Conservation (phyloP, 73 alveolate species). For the Effrenium voratum region DNA sequence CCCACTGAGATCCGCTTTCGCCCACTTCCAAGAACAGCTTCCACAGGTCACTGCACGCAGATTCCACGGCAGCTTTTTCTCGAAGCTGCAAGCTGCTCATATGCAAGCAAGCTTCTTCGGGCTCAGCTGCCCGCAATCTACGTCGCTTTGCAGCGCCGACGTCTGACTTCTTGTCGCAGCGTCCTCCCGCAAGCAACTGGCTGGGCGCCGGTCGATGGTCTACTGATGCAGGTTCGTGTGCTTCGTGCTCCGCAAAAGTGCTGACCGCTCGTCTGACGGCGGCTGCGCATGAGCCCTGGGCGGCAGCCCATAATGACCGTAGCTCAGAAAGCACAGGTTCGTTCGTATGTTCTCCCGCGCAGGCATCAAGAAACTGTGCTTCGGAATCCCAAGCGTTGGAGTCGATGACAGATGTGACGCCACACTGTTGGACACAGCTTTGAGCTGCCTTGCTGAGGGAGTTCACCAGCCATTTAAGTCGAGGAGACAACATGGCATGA, state of each 20-base stretch:
- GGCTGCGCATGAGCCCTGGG: constrained; percentile 28
- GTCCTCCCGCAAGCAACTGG: background rate
- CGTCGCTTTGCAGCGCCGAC: background rate
- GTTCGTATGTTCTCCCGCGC: constrained; percentile 4
- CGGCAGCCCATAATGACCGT: constrained; percentile 18
- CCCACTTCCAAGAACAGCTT: constrained; percentile 10
- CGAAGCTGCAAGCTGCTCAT: constrained; percentile 21
- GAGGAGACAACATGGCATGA: too few relatives aligned
- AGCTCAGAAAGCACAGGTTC: constrained; percentile 3
- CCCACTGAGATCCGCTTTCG: constrained; percentile 13
- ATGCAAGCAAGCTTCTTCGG: background rate
- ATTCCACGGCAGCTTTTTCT: background rate
- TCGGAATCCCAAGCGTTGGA: constrained; percentile 41
- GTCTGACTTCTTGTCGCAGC: background rate
- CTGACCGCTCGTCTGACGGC: constrained; percentile 38
- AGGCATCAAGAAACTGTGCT: constrained; percentile 8
- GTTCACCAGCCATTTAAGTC: too few relatives aligned
- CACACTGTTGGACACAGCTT: background rate
- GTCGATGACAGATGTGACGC: constrained; percentile 1
- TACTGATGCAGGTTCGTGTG: background rate
- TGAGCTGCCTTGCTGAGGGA: too few relatives aligned
- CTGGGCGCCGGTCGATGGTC: background rate
- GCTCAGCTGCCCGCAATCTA: constrained; percentile 9
- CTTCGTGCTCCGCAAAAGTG: background rate
- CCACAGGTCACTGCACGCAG: constrained; percentile 31